phyloP scores from a whole-genome alignment of 2,329 filamentous ascomycete genomes.

The Talaromyces sp. region DNA sequence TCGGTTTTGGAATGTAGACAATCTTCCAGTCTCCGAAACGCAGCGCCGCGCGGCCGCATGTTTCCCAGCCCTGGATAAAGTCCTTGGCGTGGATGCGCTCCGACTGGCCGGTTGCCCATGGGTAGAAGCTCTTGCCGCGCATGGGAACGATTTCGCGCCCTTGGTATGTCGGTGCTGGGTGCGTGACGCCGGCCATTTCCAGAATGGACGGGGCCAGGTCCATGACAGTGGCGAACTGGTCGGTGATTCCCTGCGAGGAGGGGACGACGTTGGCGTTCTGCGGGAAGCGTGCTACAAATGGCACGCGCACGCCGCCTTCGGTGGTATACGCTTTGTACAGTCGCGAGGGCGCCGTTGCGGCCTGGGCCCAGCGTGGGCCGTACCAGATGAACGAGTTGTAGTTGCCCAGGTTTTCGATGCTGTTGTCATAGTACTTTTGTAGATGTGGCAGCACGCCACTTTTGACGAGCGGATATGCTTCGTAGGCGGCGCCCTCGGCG shows the following conservation, averaged over 20 bases:
- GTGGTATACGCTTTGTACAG: slow-evolving; percentile 49
- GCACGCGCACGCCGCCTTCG: slow-evolving; percentile 51
- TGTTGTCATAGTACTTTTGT: slow-evolving; percentile 56
- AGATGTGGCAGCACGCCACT: slow-evolving; percentile 52
- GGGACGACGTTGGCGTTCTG: slow-evolving; percentile 18
- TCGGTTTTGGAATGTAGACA: slow-evolving; percentile 54
- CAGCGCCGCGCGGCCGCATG: slow-evolving; percentile 51
- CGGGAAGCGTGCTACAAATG: slow-evolving; percentile 47
- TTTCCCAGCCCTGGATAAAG: slow-evolving; percentile 55
- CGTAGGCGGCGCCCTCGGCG: slow-evolving; percentile 56
- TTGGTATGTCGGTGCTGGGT: slow-evolving; percentile 51
- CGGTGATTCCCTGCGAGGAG: slow-evolving; percentile 40
- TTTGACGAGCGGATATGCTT: slow-evolving; percentile 55
- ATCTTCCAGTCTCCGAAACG: slow-evolving; percentile 56
- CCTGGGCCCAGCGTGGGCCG: slow-evolving; percentile 54
- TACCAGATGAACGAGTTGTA: slow-evolving; percentile 59
- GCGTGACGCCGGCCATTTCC: slow-evolving; percentile 38
- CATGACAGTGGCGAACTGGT: slow-evolving; percentile 52
- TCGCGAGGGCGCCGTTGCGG: slow-evolving; percentile 48
- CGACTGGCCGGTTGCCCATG: slow-evolving; percentile 31
- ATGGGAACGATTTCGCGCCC: slow-evolving; percentile 49
- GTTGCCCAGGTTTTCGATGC: slow-evolving; percentile 55
- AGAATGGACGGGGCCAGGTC: slow-evolving; percentile 47
- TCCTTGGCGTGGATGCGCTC: slow-evolving; percentile 47
- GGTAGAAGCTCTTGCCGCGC: slow-evolving; percentile 47